Evolutionary conservation across 139 green algal species (phyloP).

Genomic region (Coccomyxa sp.): DNA sequence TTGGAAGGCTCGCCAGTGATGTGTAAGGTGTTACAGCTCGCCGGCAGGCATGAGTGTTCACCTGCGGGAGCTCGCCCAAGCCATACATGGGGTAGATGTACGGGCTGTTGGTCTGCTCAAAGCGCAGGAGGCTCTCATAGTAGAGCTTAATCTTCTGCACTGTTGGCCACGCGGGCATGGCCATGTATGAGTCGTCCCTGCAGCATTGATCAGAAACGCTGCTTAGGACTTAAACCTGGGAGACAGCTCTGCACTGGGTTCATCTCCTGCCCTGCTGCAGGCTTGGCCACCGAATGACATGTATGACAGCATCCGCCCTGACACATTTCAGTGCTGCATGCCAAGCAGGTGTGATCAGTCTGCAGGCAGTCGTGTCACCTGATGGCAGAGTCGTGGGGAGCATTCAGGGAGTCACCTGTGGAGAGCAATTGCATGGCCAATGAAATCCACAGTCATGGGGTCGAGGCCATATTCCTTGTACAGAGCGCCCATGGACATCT

Average conservation of each 20-base stretch:
- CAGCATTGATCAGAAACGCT: too few relatives aligned
- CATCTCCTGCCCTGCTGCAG: too few relatives aligned
- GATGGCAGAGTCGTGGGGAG: too few relatives aligned
- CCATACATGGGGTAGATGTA: conserved; percentile 99
- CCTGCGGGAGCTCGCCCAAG: conserved; percentile 94
- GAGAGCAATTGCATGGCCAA: conserved; percentile 95
- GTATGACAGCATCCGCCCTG: background rate
- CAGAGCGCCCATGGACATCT: conserved; percentile 84
- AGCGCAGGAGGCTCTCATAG: conserved; percentile 91
- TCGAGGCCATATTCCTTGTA: conserved; percentile 87
- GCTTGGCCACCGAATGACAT: too few relatives aligned
- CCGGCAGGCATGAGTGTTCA: conserved; percentile 17
- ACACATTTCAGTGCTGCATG: background rate
- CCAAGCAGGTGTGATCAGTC: too few relatives aligned
- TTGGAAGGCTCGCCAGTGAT: background rate
- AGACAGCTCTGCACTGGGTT: too few relatives aligned
- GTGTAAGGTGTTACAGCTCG: background rate
- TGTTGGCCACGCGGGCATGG: conserved; percentile 70
- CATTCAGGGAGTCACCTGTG: conserved; percentile 38
- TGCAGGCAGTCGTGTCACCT: too few relatives aligned
- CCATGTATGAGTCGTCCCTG: conserved; percentile 57
- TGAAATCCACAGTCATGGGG: conserved; percentile 88
- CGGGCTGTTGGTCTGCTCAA: conserved; percentile 80
- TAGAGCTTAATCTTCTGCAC: conserved; percentile 96
- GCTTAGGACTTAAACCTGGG: too few relatives aligned